These are phyloP conservation scores for Nigrograna mackinnonii DNA, from an alignment of 2,329 filamentous ascomycete species.

Conservation along the genomic window DNA sequence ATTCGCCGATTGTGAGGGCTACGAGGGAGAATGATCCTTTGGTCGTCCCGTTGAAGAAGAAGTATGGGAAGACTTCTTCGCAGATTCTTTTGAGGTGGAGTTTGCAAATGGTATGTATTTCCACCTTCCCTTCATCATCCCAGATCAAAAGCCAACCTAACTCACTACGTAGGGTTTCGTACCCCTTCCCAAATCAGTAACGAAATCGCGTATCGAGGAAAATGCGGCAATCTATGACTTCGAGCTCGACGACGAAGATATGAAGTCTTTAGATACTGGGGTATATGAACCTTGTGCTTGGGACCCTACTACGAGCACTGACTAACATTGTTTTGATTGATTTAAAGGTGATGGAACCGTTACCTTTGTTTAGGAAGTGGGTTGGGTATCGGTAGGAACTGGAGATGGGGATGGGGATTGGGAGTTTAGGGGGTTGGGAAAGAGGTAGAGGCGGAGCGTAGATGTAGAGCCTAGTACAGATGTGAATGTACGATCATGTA, in stretches of 20 bases:
- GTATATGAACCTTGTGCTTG: slow-evolving; percentile 62
- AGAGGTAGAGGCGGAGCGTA: no score
- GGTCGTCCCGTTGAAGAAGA: slow-evolving; percentile 55
- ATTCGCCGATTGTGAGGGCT: slow-evolving; percentile 49
- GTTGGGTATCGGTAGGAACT: no score
- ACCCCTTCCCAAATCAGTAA: slow-evolving; percentile 66
- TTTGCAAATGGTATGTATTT: slow-evolving; percentile 37
- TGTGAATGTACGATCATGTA: no score
- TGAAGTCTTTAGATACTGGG: slow-evolving; percentile 58
- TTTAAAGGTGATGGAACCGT: no score
- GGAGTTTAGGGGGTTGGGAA: no score
- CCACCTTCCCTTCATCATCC: neutral
- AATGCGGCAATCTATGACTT: slow-evolving; percentile 65
- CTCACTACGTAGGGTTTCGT: slow-evolving; percentile 56
- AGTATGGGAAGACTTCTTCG: slow-evolving; percentile 60
- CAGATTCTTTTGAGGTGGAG: slow-evolving; percentile 66
- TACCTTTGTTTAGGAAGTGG: slow-evolving; percentile 10
- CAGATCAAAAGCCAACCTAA: neutral
- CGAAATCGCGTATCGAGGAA: slow-evolving; percentile 62
- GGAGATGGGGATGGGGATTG: no score
- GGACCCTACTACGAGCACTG: slow-evolving; percentile 56
- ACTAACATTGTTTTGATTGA: slow-evolving; percentile 26
- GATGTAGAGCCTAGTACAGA: no score
- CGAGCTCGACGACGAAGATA: slow-evolving; percentile 60
- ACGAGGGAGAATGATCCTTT: slow-evolving; percentile 57